Conservation (phyloP, 2,329 filamentous ascomycete species). For the Arthrobotrys conoides region DNA sequence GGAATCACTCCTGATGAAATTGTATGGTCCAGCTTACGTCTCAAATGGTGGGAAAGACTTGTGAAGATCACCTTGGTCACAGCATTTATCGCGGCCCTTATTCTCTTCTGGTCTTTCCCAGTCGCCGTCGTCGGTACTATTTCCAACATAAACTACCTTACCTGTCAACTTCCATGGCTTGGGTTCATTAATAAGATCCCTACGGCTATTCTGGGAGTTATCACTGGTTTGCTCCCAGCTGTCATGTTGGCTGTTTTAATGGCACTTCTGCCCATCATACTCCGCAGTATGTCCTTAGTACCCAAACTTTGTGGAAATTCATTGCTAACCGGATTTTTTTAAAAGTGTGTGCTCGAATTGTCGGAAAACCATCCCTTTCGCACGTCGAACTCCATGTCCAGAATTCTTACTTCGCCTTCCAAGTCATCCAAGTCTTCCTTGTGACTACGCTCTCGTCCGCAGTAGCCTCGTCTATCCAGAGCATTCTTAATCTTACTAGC, state of each 20-base stretch:
- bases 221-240: slow-evolving; percentile 86
- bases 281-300: slow-evolving; percentile 74
- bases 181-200: slow-evolving; percentile 82
- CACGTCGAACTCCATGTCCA: slow-evolving; percentile 90
- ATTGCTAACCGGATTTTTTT: slow-evolving; percentile 53
- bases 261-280: slow-evolving; percentile 85
- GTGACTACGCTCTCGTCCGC: slow-evolving; percentile 86
- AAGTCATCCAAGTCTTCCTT: slow-evolving; percentile 92
- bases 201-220: slow-evolving; percentile 79
- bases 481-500: slow-evolving; percentile 73
- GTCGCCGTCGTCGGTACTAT: slow-evolving; percentile 86
- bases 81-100: slow-evolving; percentile 80
- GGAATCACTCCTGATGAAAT: slow-evolving; percentile 86
- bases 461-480: slow-evolving; percentile 76
- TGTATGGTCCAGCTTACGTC: slow-evolving; percentile 86
- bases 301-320: neutral
- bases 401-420: slow-evolving; percentile 91
- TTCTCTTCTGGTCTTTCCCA: slow-evolving; percentile 88
- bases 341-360: slow-evolving; percentile 80
- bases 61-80: slow-evolving; percentile 78
- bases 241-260: slow-evolving; percentile 85
- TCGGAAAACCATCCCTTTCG: slow-evolving; percentile 84
- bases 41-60: slow-evolving; percentile 88
- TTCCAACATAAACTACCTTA: slow-evolving; percentile 83
- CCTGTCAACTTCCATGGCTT: slow-evolving; percentile 76